Evolutionary conservation across 495 filamentous ascomycete species (phyloP), one percentile per base, ranked within the genome.

Genomic region (Trichoderma asperelloides): DNA sequence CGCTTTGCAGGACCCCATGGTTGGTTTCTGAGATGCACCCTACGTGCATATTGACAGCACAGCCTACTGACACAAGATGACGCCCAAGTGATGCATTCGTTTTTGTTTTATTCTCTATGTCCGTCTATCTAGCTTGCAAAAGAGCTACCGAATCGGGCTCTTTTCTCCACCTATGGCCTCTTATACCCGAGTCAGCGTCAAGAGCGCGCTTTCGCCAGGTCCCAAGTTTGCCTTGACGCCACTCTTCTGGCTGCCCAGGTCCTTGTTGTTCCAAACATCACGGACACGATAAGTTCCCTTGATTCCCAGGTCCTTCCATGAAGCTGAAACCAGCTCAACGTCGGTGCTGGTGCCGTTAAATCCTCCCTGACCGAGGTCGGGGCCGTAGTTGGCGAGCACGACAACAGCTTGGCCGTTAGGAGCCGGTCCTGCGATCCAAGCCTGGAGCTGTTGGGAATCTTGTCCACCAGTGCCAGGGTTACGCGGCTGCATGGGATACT

Each of bases 361-460:
- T 13, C 55, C 55, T 13, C 55, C 55, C 25, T 60, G 55, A 25
- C 55, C 55, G 23, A 60, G 55, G 27, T 60, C 55, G 13, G 55
- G 55, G 4, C 55, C 55, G 55, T 60, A 60, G 55, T 60, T 60
- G 55, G 55, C 55, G 27, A 60, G 55, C 15, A 60, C 55, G 9
- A 60, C 55, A 18, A 60, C 55, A 25, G 55, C 55, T 25, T 60
- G 13, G 11, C 55, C 55, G 27, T 13, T 60, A 4, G 55, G 23
- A 23, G 55, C 63, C 7, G 74, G 74, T 1, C 74, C 74, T 21
- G 68, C 74, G 45, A 76, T 71, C 74, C 74, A 76, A n/a, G 74
- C 72, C 60, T 76, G 74, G 21, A 74, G 66, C 62, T 76, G 74
- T 63, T 73, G 47, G 15, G 74, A 66, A 16, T 60, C 55, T 25